Percentiles rank a stretch among this genome's conserved stretches.
phyloP scores from a whole-genome alignment of 768 basidiomycete species.

The Crepidotus variabilis region DNA sequence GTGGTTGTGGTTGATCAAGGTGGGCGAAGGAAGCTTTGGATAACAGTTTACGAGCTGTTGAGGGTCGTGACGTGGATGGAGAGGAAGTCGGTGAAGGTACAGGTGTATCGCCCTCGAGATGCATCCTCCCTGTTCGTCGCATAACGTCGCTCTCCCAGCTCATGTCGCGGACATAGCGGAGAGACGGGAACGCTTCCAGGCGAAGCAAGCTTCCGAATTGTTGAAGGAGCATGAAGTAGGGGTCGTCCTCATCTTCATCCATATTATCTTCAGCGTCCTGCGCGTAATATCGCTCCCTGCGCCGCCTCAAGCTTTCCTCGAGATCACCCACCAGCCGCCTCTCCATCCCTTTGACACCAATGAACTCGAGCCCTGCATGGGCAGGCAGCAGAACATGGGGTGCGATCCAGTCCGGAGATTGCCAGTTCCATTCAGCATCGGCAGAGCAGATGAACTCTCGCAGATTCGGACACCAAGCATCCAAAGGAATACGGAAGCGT shows the following conservation, averaged over 20 bases:
- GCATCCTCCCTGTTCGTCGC: slow-evolving; percentile 31
- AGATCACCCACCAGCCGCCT: slow-evolving; percentile 50
- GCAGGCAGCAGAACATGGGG: slow-evolving; percentile 68
- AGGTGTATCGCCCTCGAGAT: background rate
- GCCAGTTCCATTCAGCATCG: slow-evolving; percentile 82
- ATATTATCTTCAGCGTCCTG: background rate
- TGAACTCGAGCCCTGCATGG: slow-evolving; percentile 59
- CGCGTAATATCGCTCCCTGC: slow-evolving; percentile 1
- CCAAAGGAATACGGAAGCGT: slow-evolving; percentile 37
- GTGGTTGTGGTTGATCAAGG: slow-evolving; percentile 7
- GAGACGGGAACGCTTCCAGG: slow-evolving; percentile 55
- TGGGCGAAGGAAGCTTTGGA: slow-evolving; percentile 24
- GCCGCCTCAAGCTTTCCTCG: slow-evolving; percentile 21
- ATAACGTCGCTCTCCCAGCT: slow-evolving; percentile 55
- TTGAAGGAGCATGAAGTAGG: slow-evolving; percentile 62
- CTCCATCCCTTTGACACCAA: slow-evolving; percentile 72
- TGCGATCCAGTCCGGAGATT: slow-evolving; percentile 76
- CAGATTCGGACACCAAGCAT: slow-evolving; percentile 69
- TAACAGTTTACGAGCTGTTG: slow-evolving; percentile 7
- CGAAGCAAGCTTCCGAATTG: slow-evolving; percentile 61
- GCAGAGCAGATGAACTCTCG: slow-evolving; percentile 70
- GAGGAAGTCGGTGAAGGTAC: background rate
- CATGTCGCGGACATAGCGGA: slow-evolving; percentile 63
- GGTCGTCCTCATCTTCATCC: slow-evolving; percentile 26
- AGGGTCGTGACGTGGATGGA: slow-evolving; percentile 2